Evolutionary conservation across 2,329 filamentous ascomycete genomes (phyloP).

Genomic region (Cytospora chrysosperma): DNA sequence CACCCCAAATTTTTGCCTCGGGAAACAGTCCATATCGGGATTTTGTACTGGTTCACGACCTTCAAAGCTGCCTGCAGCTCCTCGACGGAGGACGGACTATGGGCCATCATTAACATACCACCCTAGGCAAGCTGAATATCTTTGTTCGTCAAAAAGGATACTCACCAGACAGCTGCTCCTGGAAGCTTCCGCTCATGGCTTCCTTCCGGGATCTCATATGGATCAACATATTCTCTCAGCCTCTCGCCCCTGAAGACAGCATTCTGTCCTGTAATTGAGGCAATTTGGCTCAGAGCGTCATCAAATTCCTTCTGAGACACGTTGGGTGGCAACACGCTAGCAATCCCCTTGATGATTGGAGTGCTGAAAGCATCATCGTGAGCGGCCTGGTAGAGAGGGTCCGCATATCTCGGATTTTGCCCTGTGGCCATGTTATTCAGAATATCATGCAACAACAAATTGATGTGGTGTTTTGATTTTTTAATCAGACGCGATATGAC

Average conservation of each 20-base stretch:
- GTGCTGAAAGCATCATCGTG: slow-evolving; percentile 42
- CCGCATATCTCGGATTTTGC: slow-evolving; percentile 32
- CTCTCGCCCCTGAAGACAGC: slow-evolving; percentile 39
- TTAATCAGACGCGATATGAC: too few species aligned
- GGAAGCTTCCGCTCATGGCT: slow-evolving; percentile 40
- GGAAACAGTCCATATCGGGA: slow-evolving; percentile 35
- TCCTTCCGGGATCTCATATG: slow-evolving; percentile 44
- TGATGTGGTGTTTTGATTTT: background rate
- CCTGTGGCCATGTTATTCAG: slow-evolving; percentile 7
- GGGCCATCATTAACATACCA: slow-evolving; percentile 23
- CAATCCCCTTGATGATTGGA: slow-evolving; percentile 37
- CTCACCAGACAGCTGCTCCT: slow-evolving; percentile 43
- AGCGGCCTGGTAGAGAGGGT: slow-evolving; percentile 42
- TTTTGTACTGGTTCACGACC: slow-evolving; percentile 35
- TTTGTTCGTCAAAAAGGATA: background rate
- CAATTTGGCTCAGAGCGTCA: slow-evolving; percentile 37
- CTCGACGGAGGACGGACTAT: slow-evolving; percentile 33
- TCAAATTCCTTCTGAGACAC: slow-evolving; percentile 39
- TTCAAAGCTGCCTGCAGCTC: slow-evolving; percentile 36
- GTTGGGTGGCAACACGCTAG: slow-evolving; percentile 40
- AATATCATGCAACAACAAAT: background rate
- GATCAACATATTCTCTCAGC: slow-evolving; percentile 45
- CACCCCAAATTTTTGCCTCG: slow-evolving; percentile 46
- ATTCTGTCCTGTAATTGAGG: slow-evolving; percentile 36
- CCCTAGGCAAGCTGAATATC: background rate